Evolutionary conservation across 2,329 filamentous ascomycete genomes (phyloP), one percentile per base, ranked within the genome.

Genomic region (Cladophialophora psammophila): DNA sequence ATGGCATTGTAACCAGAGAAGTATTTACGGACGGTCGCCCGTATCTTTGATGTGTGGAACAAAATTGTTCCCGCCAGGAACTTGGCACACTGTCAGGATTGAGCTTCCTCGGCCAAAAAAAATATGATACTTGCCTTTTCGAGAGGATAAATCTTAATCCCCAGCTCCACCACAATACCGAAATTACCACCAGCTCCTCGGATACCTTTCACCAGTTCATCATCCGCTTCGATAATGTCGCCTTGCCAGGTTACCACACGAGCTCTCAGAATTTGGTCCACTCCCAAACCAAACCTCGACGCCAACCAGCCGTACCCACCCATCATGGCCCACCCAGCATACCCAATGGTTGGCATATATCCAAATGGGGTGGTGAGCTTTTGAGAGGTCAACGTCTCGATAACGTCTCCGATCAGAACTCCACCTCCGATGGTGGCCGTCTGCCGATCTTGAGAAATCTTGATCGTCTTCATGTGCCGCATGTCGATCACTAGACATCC

Each of bases 271-370:
- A 61, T 52, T 34, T 61, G 59, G 26, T 61, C 59, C 18, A 54
- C 48, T n/a, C 59, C 59, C 15, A 61, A 36, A 35, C 59, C 59
- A 32, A 53, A 54, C 31, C 48, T 61, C 3, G 59, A 32, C 10
- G 59, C 59, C 8, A 61, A 42, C 59, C 48, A 61, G 15, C 59
- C 59, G 31, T 61, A 61, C n/a, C 59, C 59, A n/a, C 59, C 59
- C 59, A 61, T 61, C 59, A 61, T 61, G 15, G 59, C 45, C 59
- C 59, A 61, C 2, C 59, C 59, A 40, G 59, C 59, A 35, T 61
- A 61, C 18, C 59, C 59, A 36, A 61, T 54, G 8, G 31, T 42
- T 26, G 59, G 59, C 6, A 61, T 20, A 20, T 61, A 61, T 4
- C 59, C 59, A 42, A 61, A 61, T 18, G 59, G 59, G 13, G 59